These are phyloP conservation scores for Exophiala xenobiotica DNA, from an alignment of 2,329 filamentous ascomycete genomes.

Conservation along the genomic window DNA sequence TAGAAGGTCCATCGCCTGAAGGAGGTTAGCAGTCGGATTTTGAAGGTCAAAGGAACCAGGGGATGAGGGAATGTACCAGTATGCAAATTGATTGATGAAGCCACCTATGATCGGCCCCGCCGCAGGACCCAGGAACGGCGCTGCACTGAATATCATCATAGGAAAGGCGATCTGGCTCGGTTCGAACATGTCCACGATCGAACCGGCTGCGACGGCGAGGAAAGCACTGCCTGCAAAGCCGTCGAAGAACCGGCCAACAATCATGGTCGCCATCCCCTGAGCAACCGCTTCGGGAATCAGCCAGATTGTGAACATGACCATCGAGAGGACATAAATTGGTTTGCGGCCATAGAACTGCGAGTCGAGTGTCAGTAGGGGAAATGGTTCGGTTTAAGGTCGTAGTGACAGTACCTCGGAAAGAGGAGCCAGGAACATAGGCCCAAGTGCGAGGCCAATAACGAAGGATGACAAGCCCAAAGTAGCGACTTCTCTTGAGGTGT, in stretches of 20 bases:
- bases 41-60: too few relatives aligned
- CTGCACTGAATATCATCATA: slow-evolving; percentile 70
- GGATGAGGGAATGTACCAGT: slow-evolving; percentile 40
- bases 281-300: slow-evolving; percentile 80
- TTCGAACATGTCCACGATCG: slow-evolving; percentile 71
- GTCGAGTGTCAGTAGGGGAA: slow-evolving; percentile 52
- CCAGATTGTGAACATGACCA: slow-evolving; percentile 73
- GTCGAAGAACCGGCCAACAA: slow-evolving; percentile 73
- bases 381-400: slow-evolving; percentile 69
- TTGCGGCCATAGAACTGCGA: slow-evolving; percentile 82
- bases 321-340: slow-evolving; percentile 75
- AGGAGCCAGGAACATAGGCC: slow-evolving; percentile 54
- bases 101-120: slow-evolving; percentile 26
- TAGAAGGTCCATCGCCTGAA: slow-evolving; percentile 76
- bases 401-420: slow-evolving; percentile 28
- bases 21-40: neutral
- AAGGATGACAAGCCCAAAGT: slow-evolving; percentile 51
- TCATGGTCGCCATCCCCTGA: slow-evolving; percentile 73
- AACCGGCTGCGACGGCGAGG: slow-evolving; percentile 67
- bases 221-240: slow-evolving; percentile 56
- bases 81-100: slow-evolving; percentile 67
- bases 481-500: slow-evolving; percentile 46
- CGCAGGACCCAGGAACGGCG: slow-evolving; percentile 60
- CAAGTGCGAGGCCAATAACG: slow-evolving; percentile 56
- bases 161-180: slow-evolving; percentile 65